Evolutionary conservation across 2,329 filamentous ascomycete species (phyloP).

Genomic region (Botrytis porri): DNA sequence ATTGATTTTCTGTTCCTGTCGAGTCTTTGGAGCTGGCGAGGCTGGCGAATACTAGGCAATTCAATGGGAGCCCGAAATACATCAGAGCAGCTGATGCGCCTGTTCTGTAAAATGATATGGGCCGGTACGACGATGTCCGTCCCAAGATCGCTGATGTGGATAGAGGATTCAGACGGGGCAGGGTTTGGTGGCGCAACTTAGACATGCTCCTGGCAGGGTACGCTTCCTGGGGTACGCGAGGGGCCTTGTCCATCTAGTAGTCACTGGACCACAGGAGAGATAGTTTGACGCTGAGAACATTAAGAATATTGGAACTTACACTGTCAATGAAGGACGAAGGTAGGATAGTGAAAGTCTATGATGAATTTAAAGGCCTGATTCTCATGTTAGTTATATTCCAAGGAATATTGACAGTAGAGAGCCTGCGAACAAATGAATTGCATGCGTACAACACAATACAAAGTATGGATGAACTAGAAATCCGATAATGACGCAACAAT

Average conservation of each 20-base stretch:
- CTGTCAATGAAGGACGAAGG: not conserved
- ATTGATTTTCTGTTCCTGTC: not conserved
- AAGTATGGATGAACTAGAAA: conserved; percentile 8
- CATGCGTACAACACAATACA: conserved; percentile 10
- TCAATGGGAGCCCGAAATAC: conserved; percentile 13
- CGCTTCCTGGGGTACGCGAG: not conserved
- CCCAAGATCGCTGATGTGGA: conserved; percentile 18
- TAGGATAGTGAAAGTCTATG: not conserved
- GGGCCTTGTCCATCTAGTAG: not conserved
- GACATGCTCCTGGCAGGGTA: conserved; percentile 20
- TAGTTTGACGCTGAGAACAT: not conserved
- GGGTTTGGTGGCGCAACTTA: conserved; percentile 24
- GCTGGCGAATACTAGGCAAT: conserved; percentile 25
- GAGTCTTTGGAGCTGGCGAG: conserved; percentile 20
- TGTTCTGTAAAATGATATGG: conserved; percentile 26
- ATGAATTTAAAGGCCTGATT: not conserved
- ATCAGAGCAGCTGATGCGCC: conserved; percentile 26
- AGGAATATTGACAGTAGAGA: not conserved
- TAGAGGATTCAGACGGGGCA: conserved; percentile 18
- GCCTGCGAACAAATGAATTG: conserved; percentile 1
- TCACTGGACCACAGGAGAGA: conserved; percentile 10
- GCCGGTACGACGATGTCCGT: conserved; percentile 24
- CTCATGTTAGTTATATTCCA: conserved; percentile 4
- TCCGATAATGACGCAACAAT: conserved; percentile 13
- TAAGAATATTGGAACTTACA: conserved; percentile 3